phyloP scores from a whole-genome alignment of 139 green algal species.

The Helicosporidium sp. region DNA sequence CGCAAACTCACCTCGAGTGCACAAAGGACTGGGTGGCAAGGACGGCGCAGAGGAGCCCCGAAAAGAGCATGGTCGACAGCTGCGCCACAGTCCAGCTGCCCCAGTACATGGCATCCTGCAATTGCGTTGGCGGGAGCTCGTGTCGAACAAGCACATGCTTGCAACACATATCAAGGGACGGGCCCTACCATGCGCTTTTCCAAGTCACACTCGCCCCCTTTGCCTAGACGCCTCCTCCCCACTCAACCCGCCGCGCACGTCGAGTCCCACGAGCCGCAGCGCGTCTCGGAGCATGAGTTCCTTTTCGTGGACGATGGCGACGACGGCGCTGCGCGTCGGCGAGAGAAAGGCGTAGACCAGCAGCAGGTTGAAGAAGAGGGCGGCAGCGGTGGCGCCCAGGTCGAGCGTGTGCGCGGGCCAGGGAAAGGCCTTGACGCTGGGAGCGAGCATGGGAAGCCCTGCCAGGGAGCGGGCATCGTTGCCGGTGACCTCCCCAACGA shows the following conservation, averaged over 20 bases:
- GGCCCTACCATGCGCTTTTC: no score
- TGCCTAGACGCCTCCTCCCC: no score
- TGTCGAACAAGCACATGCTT: not conserved
- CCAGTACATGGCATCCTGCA: constrained; percentile 44
- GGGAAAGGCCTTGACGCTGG: constrained; percentile 41
- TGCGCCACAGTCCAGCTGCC: constrained; percentile 44
- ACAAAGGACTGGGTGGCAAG: constrained; percentile 31
- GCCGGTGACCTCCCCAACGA: constrained; percentile 2
- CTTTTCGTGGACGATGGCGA: constrained; percentile 48
- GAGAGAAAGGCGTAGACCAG: constrained; percentile 45
- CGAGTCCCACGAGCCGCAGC: constrained; percentile 48
- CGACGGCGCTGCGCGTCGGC: constrained; percentile 29
- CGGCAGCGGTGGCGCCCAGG: constrained; percentile 24
- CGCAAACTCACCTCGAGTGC: constrained; percentile 16
- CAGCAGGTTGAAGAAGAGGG: constrained; percentile 52
- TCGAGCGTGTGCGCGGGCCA: constrained; percentile 36
- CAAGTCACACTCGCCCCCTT: no score
- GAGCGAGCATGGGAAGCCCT: constrained; percentile 5
- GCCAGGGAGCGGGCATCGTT: not conserved
- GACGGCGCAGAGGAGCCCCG: constrained; percentile 31
- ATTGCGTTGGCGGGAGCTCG: no score
- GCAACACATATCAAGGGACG: no score
- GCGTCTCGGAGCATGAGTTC: constrained; percentile 59
- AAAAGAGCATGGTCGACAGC: constrained; percentile 28
- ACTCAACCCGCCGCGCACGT: constrained; percentile 6